Percentiles rank a stretch among this genome's conserved stretches.
Conservation (phyloP, 2,329 filamentous ascomycete species). For the Thermochaetoides dissita region DNA sequence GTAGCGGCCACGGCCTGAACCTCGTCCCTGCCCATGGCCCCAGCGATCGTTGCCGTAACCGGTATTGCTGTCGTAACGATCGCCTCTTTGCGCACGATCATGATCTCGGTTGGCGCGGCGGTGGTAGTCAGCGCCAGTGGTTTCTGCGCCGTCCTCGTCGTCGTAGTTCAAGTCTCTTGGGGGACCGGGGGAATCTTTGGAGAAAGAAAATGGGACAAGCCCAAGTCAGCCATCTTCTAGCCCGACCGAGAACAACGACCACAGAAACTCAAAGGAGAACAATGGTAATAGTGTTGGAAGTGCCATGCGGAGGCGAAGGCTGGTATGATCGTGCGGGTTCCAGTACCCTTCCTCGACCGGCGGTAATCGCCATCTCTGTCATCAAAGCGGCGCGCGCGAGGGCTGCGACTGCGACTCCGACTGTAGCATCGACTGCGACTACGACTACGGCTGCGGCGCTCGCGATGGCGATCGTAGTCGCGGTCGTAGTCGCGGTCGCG, state of each 20-base stretch:
- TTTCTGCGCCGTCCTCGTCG: constrained; percentile 6
- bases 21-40: neutral
- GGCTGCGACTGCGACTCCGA: constrained; percentile 12
- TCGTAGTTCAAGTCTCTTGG: constrained; percentile 16
- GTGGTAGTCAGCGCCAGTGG: constrained; percentile 1
- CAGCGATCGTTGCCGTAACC: neutral
- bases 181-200: constrained; percentile 11
- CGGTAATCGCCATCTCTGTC: constrained; percentile 25
- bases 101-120: neutral
- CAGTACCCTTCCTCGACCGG: constrained; percentile 33
- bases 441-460: constrained; percentile 4
- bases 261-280: constrained; percentile 4
- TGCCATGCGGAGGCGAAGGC: constrained; percentile 4
- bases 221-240: constrained; percentile 15
- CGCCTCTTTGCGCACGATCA: neutral
- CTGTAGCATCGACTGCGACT: constrained; percentile 13
- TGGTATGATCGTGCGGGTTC: constrained; percentile 9
- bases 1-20: neutral
- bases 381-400: constrained; percentile 13
- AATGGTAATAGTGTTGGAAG: too few relatives aligned
- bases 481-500: constrained; percentile 19
- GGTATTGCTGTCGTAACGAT: neutral
- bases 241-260: constrained; percentile 3
- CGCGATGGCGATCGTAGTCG: constrained; percentile 18
- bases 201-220: constrained; percentile 4